Conservation (phyloP, 495 filamentous ascomycete genomes). For the Pseudoneurospora amorphoporcata region DNA sequence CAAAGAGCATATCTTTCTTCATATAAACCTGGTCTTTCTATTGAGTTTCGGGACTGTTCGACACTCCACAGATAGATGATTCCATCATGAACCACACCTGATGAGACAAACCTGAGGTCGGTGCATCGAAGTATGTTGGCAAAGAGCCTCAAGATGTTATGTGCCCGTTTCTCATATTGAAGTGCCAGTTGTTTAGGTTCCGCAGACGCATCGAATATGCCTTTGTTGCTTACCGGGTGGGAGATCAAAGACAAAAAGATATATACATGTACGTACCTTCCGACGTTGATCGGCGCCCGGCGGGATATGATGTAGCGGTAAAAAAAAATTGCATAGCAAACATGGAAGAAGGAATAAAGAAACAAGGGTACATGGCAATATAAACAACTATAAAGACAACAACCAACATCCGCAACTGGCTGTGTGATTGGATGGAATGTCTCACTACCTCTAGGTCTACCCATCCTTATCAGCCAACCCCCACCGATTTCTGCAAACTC, state of each 20-base stretch:
- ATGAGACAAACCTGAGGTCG: not conserved
- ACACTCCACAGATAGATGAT: not conserved
- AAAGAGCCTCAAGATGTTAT: not conserved
- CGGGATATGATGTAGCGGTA: not conserved
- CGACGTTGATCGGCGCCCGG: not conserved
- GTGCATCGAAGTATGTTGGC: not conserved
- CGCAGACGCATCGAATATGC: not conserved
- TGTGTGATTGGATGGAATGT: not conserved
- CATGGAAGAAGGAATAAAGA: not conserved
- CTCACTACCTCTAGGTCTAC: not conserved
- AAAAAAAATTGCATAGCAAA: not conserved
- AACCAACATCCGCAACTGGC: not conserved
- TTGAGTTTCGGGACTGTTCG: not conserved
- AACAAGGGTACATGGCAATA: not conserved
- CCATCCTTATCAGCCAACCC: not conserved
- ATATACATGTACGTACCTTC: not conserved
- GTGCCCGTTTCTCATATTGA: not conserved
- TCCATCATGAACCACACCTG: not conserved
- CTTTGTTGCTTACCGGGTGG: not conserved
- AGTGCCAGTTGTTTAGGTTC: not conserved
- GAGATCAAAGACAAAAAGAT: not conserved
- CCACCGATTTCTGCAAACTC: not conserved
- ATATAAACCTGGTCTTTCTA: not conserved
- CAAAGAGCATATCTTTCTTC: not conserved
- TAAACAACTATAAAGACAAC: not conserved